Percentiles rank a stretch among this genome's conserved stretches.
Conservation (phyloP, 441 rosid species). For the Monsonia emarginata region DNA sequence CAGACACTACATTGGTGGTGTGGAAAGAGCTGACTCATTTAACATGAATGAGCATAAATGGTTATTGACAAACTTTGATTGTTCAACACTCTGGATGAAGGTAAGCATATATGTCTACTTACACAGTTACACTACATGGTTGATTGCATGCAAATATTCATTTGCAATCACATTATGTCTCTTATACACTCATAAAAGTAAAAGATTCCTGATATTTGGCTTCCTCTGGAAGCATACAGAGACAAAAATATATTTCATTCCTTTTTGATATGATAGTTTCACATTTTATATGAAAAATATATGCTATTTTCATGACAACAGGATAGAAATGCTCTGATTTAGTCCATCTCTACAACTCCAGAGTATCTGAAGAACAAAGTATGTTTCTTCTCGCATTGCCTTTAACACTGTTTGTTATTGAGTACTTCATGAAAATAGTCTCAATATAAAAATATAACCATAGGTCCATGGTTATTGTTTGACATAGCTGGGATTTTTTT, state of each 20-base stretch:
- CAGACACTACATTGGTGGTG: slow-evolving; percentile 54
- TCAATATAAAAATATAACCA: background rate
- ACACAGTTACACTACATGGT: background rate
- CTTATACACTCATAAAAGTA: background rate
- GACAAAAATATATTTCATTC: background rate
- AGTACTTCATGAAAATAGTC: background rate
- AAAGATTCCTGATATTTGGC: slow-evolving; percentile 3
- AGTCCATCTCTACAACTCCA: slow-evolving; percentile 70
- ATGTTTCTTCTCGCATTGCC: slow-evolving; percentile 9
- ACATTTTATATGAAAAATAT: background rate
- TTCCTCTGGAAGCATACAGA: background rate
- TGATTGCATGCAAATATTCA: background rate
- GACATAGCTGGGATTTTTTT: background rate
- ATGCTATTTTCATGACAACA: slow-evolving; percentile 19
- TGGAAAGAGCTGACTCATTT: slow-evolving; percentile 79
- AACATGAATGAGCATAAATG: slow-evolving; percentile 88
- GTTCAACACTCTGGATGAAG: slow-evolving; percentile 87
- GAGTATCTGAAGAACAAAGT: slow-evolving; percentile 62
- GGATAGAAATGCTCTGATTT: slow-evolving; percentile 64
- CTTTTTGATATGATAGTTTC: background rate
- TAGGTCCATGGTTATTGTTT: no score
- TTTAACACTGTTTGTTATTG: background rate
- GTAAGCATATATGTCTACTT: slow-evolving; percentile 26
- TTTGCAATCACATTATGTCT: background rate
- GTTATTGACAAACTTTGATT: slow-evolving; percentile 74